Conservation (phyloP, 164 flowering plant genomes). For the Liriodendron chinense region DNA sequence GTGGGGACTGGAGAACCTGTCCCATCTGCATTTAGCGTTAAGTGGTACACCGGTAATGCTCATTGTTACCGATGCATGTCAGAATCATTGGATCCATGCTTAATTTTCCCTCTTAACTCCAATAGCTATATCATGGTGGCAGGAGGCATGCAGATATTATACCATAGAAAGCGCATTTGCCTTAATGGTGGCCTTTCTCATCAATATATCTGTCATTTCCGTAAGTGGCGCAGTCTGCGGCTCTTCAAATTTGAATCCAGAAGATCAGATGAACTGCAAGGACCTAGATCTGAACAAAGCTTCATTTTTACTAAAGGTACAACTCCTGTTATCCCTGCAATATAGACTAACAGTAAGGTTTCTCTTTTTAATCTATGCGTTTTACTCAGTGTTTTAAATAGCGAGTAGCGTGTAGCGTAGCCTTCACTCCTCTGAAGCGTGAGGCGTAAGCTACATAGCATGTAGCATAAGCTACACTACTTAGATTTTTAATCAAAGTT, state of each 20-base stretch:
- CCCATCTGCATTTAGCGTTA: no score
- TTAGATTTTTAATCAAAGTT: no score
- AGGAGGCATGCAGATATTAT: slow-evolving; percentile 93
- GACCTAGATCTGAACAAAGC: slow-evolving; percentile 81
- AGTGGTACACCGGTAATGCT: neutral
- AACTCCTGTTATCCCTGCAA: neutral
- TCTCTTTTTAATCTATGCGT: neutral
- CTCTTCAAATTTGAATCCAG: slow-evolving; percentile 46
- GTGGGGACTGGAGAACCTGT: no score
- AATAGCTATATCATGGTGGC: slow-evolving; percentile 15
- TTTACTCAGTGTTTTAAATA: no score
- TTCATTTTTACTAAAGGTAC: slow-evolving; percentile 60
- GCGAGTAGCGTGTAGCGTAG: no score
- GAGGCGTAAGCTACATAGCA: no score
- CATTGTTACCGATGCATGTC: neutral
- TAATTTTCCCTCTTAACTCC: no score
- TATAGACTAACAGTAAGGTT: neutral
- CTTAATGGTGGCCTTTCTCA: slow-evolving; percentile 73
- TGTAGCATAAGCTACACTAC: no score
- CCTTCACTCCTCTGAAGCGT: no score
- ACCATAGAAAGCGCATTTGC: slow-evolving; percentile 90
- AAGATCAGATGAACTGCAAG: slow-evolving; percentile 53
- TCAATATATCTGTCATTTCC: slow-evolving; percentile 79
- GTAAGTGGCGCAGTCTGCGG: slow-evolving; percentile 88
- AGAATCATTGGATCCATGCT: no score